Percentiles rank a stretch among this genome's conserved stretches.
Evolutionary conservation across 1,284 basidiomycete species (phyloP).

Genomic region (Ceratobasidium sp.): DNA sequence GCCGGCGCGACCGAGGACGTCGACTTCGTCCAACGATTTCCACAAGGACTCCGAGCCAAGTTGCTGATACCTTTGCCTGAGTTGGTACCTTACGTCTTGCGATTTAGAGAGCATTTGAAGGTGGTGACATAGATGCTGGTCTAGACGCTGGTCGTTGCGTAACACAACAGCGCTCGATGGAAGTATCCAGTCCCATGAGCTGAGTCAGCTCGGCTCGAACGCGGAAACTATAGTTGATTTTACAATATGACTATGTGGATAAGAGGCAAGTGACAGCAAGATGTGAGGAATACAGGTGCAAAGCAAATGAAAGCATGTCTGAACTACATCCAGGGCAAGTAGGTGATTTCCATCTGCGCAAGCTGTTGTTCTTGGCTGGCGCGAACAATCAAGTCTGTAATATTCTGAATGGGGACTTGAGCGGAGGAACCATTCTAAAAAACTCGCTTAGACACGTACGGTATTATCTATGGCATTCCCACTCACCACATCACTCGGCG

Average conservation of each 20-base stretch:
- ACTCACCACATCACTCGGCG: conserved; percentile 82
- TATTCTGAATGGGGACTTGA: conserved; percentile 43
- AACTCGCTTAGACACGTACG: not conserved
- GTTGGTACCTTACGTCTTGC: conserved; percentile 20
- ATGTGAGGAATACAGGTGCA: conserved; percentile 6
- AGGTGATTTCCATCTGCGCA: conserved; percentile 44
- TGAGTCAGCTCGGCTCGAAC: conserved; percentile 1
- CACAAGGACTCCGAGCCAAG: conserved; percentile 49
- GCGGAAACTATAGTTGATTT: not conserved
- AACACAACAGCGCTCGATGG: not conserved
- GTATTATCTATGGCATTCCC: too few species aligned
- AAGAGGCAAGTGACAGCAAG: not conserved
- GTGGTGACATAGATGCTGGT: conserved; percentile 15
- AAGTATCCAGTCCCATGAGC: not conserved
- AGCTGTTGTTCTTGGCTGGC: conserved; percentile 43
- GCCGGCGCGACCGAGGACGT: conserved; percentile 69
- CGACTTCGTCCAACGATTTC: conserved; percentile 64
- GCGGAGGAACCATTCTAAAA: conserved; percentile 26
- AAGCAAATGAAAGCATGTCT: not conserved
- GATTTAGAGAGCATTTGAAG: conserved; percentile 15
- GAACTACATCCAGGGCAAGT: conserved; percentile 43
- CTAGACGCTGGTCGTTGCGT: conserved; percentile 22
- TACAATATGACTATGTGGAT: not conserved
- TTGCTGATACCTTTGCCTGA: conserved; percentile 31
- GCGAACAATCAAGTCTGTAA: conserved; percentile 42